Base-by-base conservation (phyloP, 208 protist species). In the Crithidia fasciculata region DNA sequence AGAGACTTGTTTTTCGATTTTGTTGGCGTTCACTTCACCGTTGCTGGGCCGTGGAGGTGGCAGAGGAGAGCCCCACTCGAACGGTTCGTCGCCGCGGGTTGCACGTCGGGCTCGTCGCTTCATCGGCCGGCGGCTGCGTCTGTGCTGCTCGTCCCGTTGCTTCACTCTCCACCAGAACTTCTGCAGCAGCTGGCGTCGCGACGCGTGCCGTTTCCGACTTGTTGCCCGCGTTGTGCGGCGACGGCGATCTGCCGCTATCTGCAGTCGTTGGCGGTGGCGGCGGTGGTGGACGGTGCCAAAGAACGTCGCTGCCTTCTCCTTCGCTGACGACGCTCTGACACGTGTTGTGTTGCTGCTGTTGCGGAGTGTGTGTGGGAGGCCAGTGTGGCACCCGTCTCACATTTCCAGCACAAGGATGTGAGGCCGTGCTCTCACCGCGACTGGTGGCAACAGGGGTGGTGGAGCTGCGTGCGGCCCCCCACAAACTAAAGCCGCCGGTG, bases 241-340 rank as follows among this genome's bases (percentile, higher is more conserved):
- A 58, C 5, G 19, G 45, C 45, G 12, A 13, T 2, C 45, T 49
- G 2, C 45, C 45, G 28, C 28, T 28, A 28, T 16, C 5, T 39
- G 12, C 45, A 10, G 36, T 45, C 13, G 50, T 44, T 12, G 12
- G 44, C 13, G 52, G 28, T 55, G 45, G 8, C 28, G 47, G 41
- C 39, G 37, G 50, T 56, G 63, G 63, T 69, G 63, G 63, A 3
- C 50, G 63, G 53, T 69, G 49, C 50, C 50, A 69, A 47, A 8
- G 36, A 43, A 56, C 37, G 3, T 36, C 47, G 7, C 28, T 40
- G 1, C 8, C 16, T 10, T 61, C 54, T 3, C 8, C 16, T 19
- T 61, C 55, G 12, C 56, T 64, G 45, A 8, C 45, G 12, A 0
- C 2, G 9, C 7, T 13, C 7, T 15, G 12, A 49, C 12, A 13